phyloP scores from a whole-genome alignment of 164 flowering plant species.

The Stephania cephalantha region DNA sequence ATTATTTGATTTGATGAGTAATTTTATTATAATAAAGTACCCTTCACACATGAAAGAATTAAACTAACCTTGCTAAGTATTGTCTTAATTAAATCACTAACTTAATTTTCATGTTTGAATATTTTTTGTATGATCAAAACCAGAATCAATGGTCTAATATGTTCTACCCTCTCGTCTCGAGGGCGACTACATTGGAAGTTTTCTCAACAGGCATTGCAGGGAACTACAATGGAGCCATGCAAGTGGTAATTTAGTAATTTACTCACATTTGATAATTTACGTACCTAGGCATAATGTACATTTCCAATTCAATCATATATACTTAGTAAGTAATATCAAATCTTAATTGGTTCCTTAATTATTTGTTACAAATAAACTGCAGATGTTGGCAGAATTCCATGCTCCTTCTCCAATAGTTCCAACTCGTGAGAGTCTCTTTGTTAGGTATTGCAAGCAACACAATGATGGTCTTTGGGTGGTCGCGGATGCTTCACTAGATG shows the following conservation, averaged over 20 bases:
- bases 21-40: no score
- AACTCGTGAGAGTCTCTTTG: slow-evolving; percentile 60
- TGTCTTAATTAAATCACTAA: no score
- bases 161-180: slow-evolving; percentile 66
- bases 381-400: slow-evolving; percentile 95
- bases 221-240: slow-evolving; percentile 85
- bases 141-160: slow-evolving; percentile 81
- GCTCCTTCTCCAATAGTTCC: slow-evolving; percentile 91
- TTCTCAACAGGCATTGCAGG: slow-evolving; percentile 90
- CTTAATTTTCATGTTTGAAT: no score
- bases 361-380: neutral
- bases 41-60: neutral
- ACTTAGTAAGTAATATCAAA: neutral
- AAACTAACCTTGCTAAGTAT: neutral
- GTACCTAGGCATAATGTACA: neutral
- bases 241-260: slow-evolving; percentile 53
- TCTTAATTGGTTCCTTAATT: neutral
- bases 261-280: neutral
- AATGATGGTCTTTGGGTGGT: slow-evolving; percentile 81
- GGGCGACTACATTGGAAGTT: slow-evolving; percentile 67
- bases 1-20: no score
- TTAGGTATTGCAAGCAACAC: slow-evolving; percentile 84
- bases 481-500: slow-evolving; percentile 80
- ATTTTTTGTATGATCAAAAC: no score
- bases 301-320: neutral